A percentile compares a stretch with the other conserved stretches of the same genome.
These are phyloP conservation scores for Alternaria infectoria DNA, from an alignment of 2,329 filamentous ascomycete species.

Conservation along the genomic window DNA sequence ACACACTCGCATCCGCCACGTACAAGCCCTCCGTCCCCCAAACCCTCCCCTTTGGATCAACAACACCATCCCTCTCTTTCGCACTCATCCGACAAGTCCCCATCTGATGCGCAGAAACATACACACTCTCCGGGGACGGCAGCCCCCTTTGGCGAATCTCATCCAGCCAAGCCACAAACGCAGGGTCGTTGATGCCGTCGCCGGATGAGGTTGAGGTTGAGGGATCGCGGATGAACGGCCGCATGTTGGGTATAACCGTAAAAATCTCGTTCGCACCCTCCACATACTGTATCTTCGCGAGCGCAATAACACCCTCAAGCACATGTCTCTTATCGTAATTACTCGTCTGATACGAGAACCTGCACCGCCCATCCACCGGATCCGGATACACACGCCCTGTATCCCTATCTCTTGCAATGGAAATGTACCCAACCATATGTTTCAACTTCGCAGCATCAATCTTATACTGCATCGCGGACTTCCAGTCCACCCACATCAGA, in stretches of 20 bases:
- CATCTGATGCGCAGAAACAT: conserved; percentile 81
- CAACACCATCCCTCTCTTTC: conserved; percentile 49
- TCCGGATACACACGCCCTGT: conserved; percentile 77
- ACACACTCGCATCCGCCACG: conserved; percentile 76
- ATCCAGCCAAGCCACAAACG: conserved; percentile 68
- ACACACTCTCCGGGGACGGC: conserved; percentile 61
- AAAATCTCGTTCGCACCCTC: conserved; percentile 82
- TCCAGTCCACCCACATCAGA: conserved; percentile 70
- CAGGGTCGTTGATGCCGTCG: conserved; percentile 62
- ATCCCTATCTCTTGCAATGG: conserved; percentile 77
- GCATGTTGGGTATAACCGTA: conserved; percentile 65
- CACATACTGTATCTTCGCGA: conserved; percentile 78
- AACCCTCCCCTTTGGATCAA: conserved; percentile 55
- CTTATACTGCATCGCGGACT: conserved; percentile 73
- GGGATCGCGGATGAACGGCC: conserved; percentile 64
- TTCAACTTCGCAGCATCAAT: conserved; percentile 70
- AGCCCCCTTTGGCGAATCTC: no score
- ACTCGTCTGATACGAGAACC: conserved; percentile 74
- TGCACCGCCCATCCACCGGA: conserved; percentile 66
- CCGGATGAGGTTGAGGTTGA: not conserved
- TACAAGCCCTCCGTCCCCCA: conserved; percentile 72
- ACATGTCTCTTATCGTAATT: conserved; percentile 74
- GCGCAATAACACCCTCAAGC: conserved; percentile 72
- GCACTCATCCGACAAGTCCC: conserved; percentile 75
- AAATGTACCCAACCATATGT: conserved; percentile 74